Evolutionary conservation across 441 rosid species (phyloP).

Genomic region (Adansonia grandidieri): DNA sequence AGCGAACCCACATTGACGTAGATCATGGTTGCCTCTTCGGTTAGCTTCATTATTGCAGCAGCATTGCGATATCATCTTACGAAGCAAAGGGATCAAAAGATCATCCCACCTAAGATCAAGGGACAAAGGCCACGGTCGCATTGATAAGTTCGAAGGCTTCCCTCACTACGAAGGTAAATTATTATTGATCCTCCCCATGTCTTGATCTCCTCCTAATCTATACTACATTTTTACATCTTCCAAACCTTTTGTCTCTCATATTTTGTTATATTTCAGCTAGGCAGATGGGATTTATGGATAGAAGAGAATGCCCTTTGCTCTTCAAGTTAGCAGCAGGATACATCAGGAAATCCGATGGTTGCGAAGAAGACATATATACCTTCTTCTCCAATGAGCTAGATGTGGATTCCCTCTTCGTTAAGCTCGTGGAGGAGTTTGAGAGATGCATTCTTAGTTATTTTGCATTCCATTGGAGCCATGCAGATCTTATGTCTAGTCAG

Average conservation of each 20-base stretch:
- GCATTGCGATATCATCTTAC: constrained; percentile 55
- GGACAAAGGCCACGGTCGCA: constrained; percentile 43
- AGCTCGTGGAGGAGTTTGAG: constrained; percentile 94
- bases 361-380: constrained; percentile 79
- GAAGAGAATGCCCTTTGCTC: constrained; percentile 83
- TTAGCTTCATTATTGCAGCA: constrained; percentile 66
- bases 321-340: constrained; percentile 88
- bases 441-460: constrained; percentile 96
- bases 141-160: constrained; percentile 86
- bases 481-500: constrained; percentile 85
- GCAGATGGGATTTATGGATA: constrained; percentile 90
- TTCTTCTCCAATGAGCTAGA: constrained; percentile 71
- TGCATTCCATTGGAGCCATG: constrained; percentile 93
- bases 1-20: constrained; percentile 58
- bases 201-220: not conserved
- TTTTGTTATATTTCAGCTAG: constrained; percentile 53
- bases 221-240: not conserved
- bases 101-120: constrained; percentile 62
- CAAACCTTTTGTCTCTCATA: not conserved
- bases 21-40: constrained; percentile 67
- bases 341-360: constrained; percentile 66
- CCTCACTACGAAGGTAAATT: constrained; percentile 89
- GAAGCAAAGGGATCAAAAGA: constrained; percentile 61
- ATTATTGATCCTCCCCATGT: not conserved
- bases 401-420: constrained; percentile 87